These are phyloP conservation scores for Psilocybe mexicana DNA, from an alignment of 1,284 basidiomycete genomes.

Conservation along the genomic window DNA sequence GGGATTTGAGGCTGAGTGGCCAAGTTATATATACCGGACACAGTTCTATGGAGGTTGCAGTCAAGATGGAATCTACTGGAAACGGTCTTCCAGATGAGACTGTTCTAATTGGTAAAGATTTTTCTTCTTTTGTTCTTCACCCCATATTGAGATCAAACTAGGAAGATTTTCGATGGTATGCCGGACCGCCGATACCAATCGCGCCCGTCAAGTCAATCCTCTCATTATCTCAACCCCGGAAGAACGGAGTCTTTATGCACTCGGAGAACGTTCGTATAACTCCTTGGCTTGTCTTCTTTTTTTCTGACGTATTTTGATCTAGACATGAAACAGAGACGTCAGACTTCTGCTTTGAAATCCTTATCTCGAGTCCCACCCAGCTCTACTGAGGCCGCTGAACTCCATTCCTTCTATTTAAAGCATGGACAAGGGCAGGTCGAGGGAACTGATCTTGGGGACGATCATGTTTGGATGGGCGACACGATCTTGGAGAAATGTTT, in stretches of 20 bases:
- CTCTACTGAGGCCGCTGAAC: constrained; percentile 61
- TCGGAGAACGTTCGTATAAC: constrained; percentile 62
- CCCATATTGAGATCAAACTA: constrained; percentile 11
- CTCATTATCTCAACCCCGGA: constrained; percentile 61
- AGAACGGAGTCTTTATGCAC: constrained; percentile 60
- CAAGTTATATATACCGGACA: constrained; percentile 79
- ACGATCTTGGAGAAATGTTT: constrained; percentile 67
- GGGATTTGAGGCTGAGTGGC: constrained; percentile 74
- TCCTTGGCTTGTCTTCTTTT: neutral
- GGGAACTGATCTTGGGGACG: constrained; percentile 27
- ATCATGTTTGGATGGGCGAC: constrained; percentile 67
- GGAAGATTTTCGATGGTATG: constrained; percentile 78
- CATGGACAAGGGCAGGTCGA: constrained; percentile 43
- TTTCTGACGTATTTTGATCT: neutral
- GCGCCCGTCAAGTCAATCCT: constrained; percentile 65
- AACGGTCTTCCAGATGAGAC: constrained; percentile 52
- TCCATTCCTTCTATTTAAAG: constrained; percentile 70
- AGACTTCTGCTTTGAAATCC: constrained; percentile 52
- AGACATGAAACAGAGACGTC: constrained; percentile 56
- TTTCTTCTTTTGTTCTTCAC: neutral
- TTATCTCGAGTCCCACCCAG: constrained; percentile 73
- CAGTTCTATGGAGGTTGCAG: constrained; percentile 80
- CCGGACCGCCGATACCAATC: constrained; percentile 67
- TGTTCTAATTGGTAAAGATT: constrained; percentile 59
- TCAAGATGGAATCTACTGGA: constrained; percentile 74